A percentile compares a stretch with the other conserved stretches of the same genome.
Conservation (phyloP, 2,329 filamentous ascomycete genomes). For the Epichloe coenophiala region DNA sequence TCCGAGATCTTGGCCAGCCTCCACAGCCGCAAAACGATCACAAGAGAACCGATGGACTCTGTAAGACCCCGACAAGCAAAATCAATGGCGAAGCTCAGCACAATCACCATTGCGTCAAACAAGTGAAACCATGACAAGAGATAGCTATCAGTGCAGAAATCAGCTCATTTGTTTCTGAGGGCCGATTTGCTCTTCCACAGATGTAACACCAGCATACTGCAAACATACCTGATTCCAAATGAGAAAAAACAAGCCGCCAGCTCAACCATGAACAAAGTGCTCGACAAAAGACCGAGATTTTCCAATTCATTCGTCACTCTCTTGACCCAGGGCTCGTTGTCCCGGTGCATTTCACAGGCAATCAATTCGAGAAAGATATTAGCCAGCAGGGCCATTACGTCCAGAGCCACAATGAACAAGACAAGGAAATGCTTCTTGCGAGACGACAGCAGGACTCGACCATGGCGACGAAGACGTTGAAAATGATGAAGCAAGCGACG, state of each 20-base stretch:
- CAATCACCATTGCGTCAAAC: conserved; percentile 50
- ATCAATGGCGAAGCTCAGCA: conserved; percentile 48
- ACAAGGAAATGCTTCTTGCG: conserved; percentile 31
- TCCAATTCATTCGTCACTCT: conserved; percentile 28
- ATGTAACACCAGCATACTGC: background rate
- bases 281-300: conserved; percentile 43
- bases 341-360: conserved; percentile 30
- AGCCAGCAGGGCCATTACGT: conserved; percentile 30
- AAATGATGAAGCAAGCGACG: conserved; percentile 1
- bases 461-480: conserved; percentile 4
- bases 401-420: conserved; percentile 29
- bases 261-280: conserved; percentile 51
- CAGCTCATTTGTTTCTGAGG: background rate
- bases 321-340: conserved; percentile 28
- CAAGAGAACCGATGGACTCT: conserved; percentile 52
- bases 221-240: conserved; percentile 44
- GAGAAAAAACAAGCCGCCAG: conserved; percentile 44
- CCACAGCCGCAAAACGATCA: conserved; percentile 54
- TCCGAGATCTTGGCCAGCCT: conserved; percentile 59
- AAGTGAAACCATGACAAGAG: conserved; percentile 46
- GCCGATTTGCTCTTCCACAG: background rate
- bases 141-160: conserved; percentile 27
- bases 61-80: conserved; percentile 43
- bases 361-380: conserved; percentile 36
- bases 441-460: conserved; percentile 17